phyloP scores from a whole-genome alignment of 1,284 basidiomycete genomes.

The Paramarasmius palmivorus region DNA sequence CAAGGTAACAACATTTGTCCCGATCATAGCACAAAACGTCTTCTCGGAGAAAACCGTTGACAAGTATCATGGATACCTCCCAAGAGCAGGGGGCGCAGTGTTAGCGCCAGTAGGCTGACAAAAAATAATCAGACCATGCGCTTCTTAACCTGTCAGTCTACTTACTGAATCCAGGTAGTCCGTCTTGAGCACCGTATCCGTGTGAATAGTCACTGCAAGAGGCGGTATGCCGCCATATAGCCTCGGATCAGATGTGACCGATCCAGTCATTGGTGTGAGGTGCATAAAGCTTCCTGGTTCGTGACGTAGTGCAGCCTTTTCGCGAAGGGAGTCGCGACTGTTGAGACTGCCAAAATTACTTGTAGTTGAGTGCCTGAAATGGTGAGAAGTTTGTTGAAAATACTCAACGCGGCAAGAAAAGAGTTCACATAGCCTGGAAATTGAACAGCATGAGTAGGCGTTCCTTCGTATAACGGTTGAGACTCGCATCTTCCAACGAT shows the following conservation, averaged over 20 bases:
- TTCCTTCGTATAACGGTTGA: neutral
- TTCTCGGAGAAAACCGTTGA: neutral
- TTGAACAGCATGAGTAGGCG: neutral
- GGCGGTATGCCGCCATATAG: constrained; percentile 8
- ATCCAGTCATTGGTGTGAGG: constrained; percentile 28
- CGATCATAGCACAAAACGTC: too few relatives aligned
- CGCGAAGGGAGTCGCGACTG: constrained; percentile 39
- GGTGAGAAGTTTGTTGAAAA: constrained; percentile 4
- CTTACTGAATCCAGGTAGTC: constrained; percentile 26
- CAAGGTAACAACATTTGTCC: too few relatives aligned
- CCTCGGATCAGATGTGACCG: constrained; percentile 7
- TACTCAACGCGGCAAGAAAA: constrained; percentile 36
- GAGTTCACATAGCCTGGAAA: constrained; percentile 42
- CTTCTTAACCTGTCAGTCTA: neutral
- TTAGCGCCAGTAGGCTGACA: neutral
- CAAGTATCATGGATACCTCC: neutral
- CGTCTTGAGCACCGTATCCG: constrained; percentile 30
- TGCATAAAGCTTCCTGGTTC: constrained; percentile 33
- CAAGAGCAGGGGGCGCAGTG: neutral
- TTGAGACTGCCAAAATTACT: constrained; percentile 32
- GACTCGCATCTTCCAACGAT: constrained; percentile 41
- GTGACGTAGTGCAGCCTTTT: constrained; percentile 29
- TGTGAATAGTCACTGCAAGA: constrained; percentile 33
- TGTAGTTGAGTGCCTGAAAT: neutral
- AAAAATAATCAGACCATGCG: neutral